These are phyloP conservation scores for Paramecium sonneborni DNA, from an alignment of 73 alveolate species.

Conservation along the genomic window DNA sequence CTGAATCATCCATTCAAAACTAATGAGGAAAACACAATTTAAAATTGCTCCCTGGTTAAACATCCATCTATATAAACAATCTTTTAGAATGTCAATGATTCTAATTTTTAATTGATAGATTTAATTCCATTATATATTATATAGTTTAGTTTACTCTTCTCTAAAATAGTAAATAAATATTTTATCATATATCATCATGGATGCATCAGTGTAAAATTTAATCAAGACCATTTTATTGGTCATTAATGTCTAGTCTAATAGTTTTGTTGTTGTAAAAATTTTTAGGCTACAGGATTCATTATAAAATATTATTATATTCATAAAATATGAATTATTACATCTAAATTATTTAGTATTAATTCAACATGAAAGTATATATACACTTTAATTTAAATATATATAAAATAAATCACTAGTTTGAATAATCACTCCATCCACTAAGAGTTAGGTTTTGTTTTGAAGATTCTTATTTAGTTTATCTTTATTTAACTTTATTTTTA, in stretches of 20 bases:
- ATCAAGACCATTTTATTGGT: background rate
- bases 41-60: conserved; percentile 14
- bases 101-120: background rate
- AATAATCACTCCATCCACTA: conserved; percentile 43
- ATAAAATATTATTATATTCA: too few relatives aligned
- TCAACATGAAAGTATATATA: too few relatives aligned
- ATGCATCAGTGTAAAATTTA: conserved; percentile 31
- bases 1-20: conserved; percentile 25
- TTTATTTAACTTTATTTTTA: background rate
- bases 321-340: too few relatives aligned
- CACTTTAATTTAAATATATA: background rate
- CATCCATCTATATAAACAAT: conserved; percentile 21
- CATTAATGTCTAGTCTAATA: conserved; percentile 1
- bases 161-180: background rate
- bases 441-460: background rate
- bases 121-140: background rate
- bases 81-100: conserved; percentile 18
- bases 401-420: background rate
- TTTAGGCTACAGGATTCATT: too few relatives aligned
- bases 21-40: background rate
- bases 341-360: too few relatives aligned
- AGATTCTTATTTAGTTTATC: background rate
- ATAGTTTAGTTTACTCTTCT: background rate
- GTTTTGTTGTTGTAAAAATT: too few relatives aligned
- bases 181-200: conserved; percentile 35